Evolutionary conservation across 148 eudicot species (phyloP), one percentile per base, ranked within the genome.

Genomic region (Fagopyrum esculentum): DNA sequence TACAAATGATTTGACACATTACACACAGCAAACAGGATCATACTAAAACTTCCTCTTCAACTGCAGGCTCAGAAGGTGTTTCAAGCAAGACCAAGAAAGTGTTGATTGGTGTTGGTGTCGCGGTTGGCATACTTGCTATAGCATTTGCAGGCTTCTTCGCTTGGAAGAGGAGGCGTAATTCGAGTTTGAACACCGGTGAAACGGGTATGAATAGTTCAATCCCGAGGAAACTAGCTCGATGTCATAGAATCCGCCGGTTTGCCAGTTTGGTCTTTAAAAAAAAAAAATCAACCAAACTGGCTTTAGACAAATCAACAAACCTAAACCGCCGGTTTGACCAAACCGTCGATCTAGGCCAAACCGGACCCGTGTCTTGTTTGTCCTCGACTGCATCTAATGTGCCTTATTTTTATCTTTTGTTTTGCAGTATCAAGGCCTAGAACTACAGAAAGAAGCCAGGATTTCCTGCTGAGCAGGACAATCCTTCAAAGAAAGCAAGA

Each of bases 381-480:
- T 22, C 26, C 26, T 22, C 26, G 26, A 22, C 26, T 22, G 26
- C 26, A 22, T 22, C 26, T 22, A 0, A 22, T 22, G 26, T 22
- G 26, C 0, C 26, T 22, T 22, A 22, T 22, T 4, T n/a, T 60
- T 5, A 8, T 17, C 11, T 30, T 2, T 69, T 30, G 6, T 22
- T 12, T 9, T 60, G 12, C 80, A 45, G 72, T 35, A 49, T 55
- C 55, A 40, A 44, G 52, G 71, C 45, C 73, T 79, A 87, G 82
- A 73, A 15, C 83, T 11, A 73, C 72, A 0, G 85, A 86, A 45
- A 86, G 83, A 83, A 83, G 83, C 64, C 83, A 77, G 76, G 88
- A 85, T 49, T 57, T 75, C 52, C 60, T 82, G 13, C 6, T 79
- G 46, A 78, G 76, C 26, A 79, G 70, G 45, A 73, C 83, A 44